Conservation (phyloP, 2,329 filamentous ascomycete genomes). For the Colletotrichum ledebouriae region DNA sequence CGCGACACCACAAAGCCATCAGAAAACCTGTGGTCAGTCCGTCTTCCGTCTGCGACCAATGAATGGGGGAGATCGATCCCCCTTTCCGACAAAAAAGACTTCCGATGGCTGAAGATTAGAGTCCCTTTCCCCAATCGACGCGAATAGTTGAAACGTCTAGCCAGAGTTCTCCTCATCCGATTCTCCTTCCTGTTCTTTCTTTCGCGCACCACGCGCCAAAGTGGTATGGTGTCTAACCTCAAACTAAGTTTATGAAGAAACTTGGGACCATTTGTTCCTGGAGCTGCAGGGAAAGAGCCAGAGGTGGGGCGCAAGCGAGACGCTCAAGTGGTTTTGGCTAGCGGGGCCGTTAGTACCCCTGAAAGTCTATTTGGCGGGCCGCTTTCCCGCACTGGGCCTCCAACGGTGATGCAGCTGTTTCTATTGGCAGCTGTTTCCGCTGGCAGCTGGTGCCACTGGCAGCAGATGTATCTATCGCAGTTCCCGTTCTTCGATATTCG, state of each 20-base stretch:
- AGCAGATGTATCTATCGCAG: not conserved
- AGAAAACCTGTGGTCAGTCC: not conserved
- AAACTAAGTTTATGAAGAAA: not conserved
- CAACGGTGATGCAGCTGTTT: slow-evolving; percentile 11
- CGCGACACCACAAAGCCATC: not conserved
- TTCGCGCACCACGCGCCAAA: no score
- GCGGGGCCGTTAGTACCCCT: slow-evolving; percentile 14
- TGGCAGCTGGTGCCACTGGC: no score
- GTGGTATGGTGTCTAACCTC: not conserved
- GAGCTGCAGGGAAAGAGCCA: not conserved
- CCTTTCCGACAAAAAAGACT: slow-evolving; percentile 1
- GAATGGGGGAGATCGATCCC: not conserved
- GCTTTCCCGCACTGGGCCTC: not conserved
- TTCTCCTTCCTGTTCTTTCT: not conserved
- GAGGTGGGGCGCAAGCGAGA: slow-evolving; percentile 3
- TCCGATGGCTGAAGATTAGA: slow-evolving; percentile 18
- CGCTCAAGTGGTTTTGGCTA: slow-evolving; percentile 4
- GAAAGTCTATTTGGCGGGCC: slow-evolving; percentile 7
- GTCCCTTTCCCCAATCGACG: slow-evolving; percentile 5
- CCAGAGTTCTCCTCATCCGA: not conserved
- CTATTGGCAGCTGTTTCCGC: no score
- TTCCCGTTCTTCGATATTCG: not conserved
- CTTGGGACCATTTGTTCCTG: slow-evolving; percentile 15
- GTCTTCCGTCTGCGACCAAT: not conserved
- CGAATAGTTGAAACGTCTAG: not conserved